phyloP scores from a whole-genome alignment of 768 basidiomycete species.

The Tulasnella sp. region DNA sequence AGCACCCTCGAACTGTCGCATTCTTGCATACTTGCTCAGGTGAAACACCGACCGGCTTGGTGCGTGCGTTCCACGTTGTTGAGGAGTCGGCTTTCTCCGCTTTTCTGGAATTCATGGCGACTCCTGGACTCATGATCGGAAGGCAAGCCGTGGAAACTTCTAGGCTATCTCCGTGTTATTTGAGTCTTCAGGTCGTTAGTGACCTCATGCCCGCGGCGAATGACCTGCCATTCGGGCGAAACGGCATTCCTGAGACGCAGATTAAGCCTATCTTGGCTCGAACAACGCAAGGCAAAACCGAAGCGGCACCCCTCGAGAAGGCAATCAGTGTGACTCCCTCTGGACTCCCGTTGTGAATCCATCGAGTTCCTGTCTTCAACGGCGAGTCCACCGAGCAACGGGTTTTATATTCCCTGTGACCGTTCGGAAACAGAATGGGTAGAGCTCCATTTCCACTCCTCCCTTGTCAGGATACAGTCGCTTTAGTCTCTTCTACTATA shows the following conservation, averaged over 20 bases:
- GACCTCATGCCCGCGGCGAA: not conserved
- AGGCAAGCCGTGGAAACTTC: not conserved
- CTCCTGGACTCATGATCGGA: not conserved
- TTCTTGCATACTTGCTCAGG: not conserved
- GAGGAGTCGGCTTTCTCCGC: not conserved
- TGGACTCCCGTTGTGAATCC: no score
- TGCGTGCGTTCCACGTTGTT: not conserved
- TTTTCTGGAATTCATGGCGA: not conserved
- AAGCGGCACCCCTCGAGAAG: no score
- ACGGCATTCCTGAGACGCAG: not conserved
- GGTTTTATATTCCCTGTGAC: no score
- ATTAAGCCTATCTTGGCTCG: not conserved
- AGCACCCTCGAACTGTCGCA: no score
- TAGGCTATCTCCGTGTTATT: not conserved
- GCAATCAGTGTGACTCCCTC: no score
- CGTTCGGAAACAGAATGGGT: no score
- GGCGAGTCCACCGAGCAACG: no score
- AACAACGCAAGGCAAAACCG: no score
- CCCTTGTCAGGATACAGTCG: no score
- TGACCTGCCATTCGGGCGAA: not conserved
- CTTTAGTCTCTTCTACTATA: no score
- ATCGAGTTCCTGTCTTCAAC: no score
- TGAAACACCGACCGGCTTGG: not conserved
- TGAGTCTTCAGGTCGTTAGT: not conserved
- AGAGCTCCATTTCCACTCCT: no score